Evolutionary conservation across 2,329 filamentous ascomycete genomes (phyloP), one percentile per base, ranked within the genome.

Genomic region (Aspergillus sp.): DNA sequence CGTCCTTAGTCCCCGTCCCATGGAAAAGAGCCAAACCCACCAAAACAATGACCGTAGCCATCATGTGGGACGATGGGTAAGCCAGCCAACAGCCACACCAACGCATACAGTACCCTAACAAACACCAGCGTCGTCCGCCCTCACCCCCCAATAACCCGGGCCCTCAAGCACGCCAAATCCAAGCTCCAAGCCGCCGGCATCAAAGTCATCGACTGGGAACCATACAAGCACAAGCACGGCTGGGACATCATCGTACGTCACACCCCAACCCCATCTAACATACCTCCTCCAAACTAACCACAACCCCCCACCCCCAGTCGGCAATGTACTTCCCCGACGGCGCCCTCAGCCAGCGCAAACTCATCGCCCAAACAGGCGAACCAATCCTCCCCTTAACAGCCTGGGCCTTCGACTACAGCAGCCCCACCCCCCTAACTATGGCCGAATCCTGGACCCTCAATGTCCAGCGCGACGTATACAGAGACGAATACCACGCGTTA

Each of bases 51-150:
- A 73, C 72, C 0, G 62, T 91, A 56, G 88, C 79, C 4, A 82
- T 90, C 32, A 79, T 90, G 73, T 86, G 83, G 82, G 78, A 88
- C 71, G 89, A 91, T 69, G 84, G 83, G 72, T 74, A 64, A 41
- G 62, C 62, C 27, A 19, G 7, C 32, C 7, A 11, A 17, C 1
- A 17, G 44, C 23, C 25, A 48, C 8, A 32, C 25, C 21, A 17
- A 30, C 8, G 8, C 2, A 32, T 17, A 44, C 41, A 36, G 10
- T 10, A n/a, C 36, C 17, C 11, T 21, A n/a, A 54, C n/a, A 30
- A 8, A 13, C 5, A 5, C 8, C 19, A 75, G 71, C 8, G 79
- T 87, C 53, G 87, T 89, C 4, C 79, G 74, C 5, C 88, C 89
- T 0, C 89, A 90, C 54, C 88, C 89, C 2, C 88, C 88, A 0